Evolutionary conservation across 192 early-diverging fungal genomes (phyloP).

Genomic region (Cetraspora pellucida): DNA sequence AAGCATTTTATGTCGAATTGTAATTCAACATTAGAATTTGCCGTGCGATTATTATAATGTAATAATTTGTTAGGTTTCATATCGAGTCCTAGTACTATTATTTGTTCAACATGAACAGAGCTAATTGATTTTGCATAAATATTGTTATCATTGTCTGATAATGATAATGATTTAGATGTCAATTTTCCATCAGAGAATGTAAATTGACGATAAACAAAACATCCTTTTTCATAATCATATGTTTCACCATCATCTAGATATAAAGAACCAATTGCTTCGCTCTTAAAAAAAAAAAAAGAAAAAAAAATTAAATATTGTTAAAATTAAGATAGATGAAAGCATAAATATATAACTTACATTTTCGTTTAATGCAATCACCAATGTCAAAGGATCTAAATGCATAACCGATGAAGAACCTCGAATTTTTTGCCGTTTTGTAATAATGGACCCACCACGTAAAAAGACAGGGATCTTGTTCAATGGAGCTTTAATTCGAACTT

Average conservation of each 20-base stretch:
- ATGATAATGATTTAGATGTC: neutral
- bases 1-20: too few species aligned
- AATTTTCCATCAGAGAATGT: conserved; percentile 49
- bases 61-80: conserved; percentile 27
- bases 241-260: conserved; percentile 92
- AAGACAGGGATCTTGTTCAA: conserved; percentile 83
- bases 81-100: conserved; percentile 57
- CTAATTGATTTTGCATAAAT: conserved; percentile 17
- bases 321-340: conserved; percentile 32
- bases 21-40: too few species aligned
- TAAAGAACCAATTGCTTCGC: conserved; percentile 72
- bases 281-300: conserved; percentile 32
- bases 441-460: conserved; percentile 83
- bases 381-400: conserved; percentile 87
- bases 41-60: neutral
- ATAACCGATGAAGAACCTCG: conserved; percentile 81
- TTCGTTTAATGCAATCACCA: conserved; percentile 77
- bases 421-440: conserved; percentile 81
- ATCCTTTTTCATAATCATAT: conserved; percentile 69
- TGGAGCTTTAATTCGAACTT: conserved; percentile 60
- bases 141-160: conserved; percentile 20
- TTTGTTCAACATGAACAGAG: conserved; percentile 49
- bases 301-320: neutral
- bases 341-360: conserved; percentile 42
- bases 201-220: conserved; percentile 66